These are phyloP conservation scores for Drosera spatulata DNA, from an alignment of 179 eudicot genomes.

Conservation along the genomic window DNA sequence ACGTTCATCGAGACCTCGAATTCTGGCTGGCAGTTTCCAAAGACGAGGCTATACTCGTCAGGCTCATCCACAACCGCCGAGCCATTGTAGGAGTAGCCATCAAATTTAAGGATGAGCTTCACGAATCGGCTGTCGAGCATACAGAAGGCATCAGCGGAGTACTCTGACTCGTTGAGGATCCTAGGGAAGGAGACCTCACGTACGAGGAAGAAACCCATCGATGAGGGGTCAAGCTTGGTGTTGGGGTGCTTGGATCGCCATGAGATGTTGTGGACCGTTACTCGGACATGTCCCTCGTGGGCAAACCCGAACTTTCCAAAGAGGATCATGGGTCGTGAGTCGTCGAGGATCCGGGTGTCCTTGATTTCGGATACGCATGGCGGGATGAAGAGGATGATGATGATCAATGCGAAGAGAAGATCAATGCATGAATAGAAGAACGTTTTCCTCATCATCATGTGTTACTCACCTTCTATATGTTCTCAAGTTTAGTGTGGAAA, in stretches of 20 bases:
- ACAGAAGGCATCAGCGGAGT: slow-evolving; percentile 7
- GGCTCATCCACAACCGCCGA: slow-evolving; percentile 11
- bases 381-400: not conserved
- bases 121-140: slow-evolving; percentile 10
- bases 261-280: slow-evolving; percentile 7
- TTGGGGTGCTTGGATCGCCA: slow-evolving; percentile 13
- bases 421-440: not conserved
- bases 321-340: slow-evolving; percentile 14
- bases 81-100: slow-evolving; percentile 11
- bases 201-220: slow-evolving; percentile 7
- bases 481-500: too few relatives aligned
- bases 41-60: slow-evolving; percentile 12
- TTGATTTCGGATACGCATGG: slow-evolving; percentile 8
- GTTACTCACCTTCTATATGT: not conserved
- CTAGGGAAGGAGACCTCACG: slow-evolving; percentile 13
- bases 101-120: slow-evolving; percentile 7
- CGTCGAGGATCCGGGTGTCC: slow-evolving; percentile 7
- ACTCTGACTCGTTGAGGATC: slow-evolving; percentile 13
- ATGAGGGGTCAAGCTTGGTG: slow-evolving; percentile 5
- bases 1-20: slow-evolving; percentile 19
- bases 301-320: slow-evolving; percentile 13
- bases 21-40: slow-evolving; percentile 15
- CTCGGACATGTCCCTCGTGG: slow-evolving; percentile 9
- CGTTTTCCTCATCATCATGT: not conserved
- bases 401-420: not conserved